Conservation (phyloP, 2,329 filamentous ascomycete genomes). For the Alternaria sp. region DNA sequence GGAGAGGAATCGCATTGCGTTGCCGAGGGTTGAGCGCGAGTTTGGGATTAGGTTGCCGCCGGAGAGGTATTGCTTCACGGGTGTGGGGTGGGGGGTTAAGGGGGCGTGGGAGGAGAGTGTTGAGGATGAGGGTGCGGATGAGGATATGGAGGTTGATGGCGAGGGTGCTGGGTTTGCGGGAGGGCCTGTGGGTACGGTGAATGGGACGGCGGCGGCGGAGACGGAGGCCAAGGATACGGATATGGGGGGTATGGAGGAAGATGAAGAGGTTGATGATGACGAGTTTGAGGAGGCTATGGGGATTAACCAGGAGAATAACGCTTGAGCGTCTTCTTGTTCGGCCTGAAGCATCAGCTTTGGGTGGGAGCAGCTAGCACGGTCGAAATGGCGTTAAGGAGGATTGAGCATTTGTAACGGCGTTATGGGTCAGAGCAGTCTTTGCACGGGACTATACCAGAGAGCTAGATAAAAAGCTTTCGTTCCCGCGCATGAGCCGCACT, state of each 20-base stretch:
- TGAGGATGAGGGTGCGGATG: constrained; percentile 66
- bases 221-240: constrained; percentile 29
- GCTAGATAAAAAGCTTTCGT: too few species aligned
- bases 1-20: constrained; percentile 54
- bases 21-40: constrained; percentile 57
- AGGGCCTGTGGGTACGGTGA: constrained; percentile 33
- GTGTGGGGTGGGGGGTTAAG: constrained; percentile 41
- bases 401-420: constrained; percentile 27
- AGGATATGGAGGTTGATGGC: constrained; percentile 65
- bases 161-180: constrained; percentile 15
- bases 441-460: too few species aligned
- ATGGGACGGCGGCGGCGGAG: constrained; percentile 27
- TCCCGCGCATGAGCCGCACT: too few species aligned
- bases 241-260: constrained; percentile 44
- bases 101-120: constrained; percentile 69
- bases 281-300: constrained; percentile 53
- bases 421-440: neutral
- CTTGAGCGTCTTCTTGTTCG: too few species aligned
- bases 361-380: too few species aligned
- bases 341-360: too few species aligned
- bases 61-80: constrained; percentile 61
- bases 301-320: neutral
- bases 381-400: too few species aligned
- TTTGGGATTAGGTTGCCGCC: constrained; percentile 66
- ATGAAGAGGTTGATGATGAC: constrained; percentile 51